phyloP scores from a whole-genome alignment of 2,329 filamentous ascomycete genomes.

The Aspergillus versicolor region DNA sequence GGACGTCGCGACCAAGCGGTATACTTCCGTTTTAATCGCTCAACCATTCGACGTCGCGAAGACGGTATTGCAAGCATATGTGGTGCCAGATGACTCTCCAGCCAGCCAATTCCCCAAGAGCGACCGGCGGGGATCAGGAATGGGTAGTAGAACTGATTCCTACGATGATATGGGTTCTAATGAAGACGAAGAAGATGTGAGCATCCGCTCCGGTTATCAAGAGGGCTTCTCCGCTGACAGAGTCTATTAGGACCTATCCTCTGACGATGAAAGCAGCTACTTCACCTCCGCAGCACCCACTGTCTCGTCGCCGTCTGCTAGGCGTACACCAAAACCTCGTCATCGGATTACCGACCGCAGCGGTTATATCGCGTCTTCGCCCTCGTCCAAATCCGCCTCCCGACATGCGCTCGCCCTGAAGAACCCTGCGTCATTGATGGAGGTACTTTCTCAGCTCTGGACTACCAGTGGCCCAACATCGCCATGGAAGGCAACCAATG shows the following conservation, averaged over 20 bases:
- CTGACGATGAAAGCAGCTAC: conserved; percentile 78
- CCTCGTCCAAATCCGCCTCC: conserved; percentile 37
- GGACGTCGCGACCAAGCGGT: conserved; percentile 88
- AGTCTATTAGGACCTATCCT: conserved; percentile 44
- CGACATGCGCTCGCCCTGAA: conserved; percentile 68
- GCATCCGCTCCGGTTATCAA: conserved; percentile 5
- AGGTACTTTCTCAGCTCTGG: conserved; percentile 86
- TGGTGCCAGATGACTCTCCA: conserved; percentile 42
- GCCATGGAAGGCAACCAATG: conserved; percentile 91
- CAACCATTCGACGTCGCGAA: conserved; percentile 98
- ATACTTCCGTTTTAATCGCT: conserved; percentile 81
- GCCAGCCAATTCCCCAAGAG: conserved; percentile 31
- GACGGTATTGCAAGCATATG: conserved; percentile 78
- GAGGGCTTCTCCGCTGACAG: neutral
- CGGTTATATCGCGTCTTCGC: conserved; percentile 39
- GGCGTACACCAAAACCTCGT: conserved; percentile 38
- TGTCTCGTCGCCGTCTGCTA: conserved; percentile 42
- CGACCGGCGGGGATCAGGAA: conserved; percentile 27
- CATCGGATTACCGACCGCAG: conserved; percentile 47
- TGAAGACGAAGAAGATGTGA: conserved; percentile 30
- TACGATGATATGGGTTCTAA: conserved; percentile 30
- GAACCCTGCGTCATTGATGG: conserved; percentile 76
- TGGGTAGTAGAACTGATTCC: conserved; percentile 26
- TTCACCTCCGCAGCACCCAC: conserved; percentile 66
- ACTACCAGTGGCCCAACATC: conserved; percentile 85